These are phyloP conservation scores for Fusarium aywerte DNA, from an alignment of 2,329 filamentous ascomycete genomes.

Conservation along the genomic window DNA sequence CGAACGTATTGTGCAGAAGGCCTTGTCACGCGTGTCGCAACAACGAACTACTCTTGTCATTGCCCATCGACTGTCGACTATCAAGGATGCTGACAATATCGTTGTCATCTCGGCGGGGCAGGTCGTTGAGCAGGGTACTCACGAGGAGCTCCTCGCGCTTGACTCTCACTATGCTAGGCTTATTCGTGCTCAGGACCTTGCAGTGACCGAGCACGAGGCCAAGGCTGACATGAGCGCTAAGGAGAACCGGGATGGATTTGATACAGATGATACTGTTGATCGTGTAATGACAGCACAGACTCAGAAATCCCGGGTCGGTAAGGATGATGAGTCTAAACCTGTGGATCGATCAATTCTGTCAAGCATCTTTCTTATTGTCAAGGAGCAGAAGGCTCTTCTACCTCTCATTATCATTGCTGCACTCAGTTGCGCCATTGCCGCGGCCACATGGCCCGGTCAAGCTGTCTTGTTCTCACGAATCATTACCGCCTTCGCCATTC, in stretches of 20 bases:
- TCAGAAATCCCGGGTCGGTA: background rate
- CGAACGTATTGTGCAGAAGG: slow-evolving; percentile 61
- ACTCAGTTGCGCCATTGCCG: slow-evolving; percentile 20
- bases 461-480: slow-evolving; percentile 49
- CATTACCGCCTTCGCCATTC: slow-evolving; percentile 43
- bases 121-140: slow-evolving; percentile 42
- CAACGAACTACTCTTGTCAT: slow-evolving; percentile 70
- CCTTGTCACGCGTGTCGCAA: slow-evolving; percentile 61
- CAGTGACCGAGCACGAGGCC: background rate
- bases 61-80: slow-evolving; percentile 62
- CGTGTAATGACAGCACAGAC: slow-evolving; percentile 12
- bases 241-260: background rate
- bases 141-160: slow-evolving; percentile 23
- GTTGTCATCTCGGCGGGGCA: slow-evolving; percentile 37
- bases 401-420: slow-evolving; percentile 7
- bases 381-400: slow-evolving; percentile 25
- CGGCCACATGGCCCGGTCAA: slow-evolving; percentile 48
- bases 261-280: background rate
- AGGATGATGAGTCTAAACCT: fast-evolving
- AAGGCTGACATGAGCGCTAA: background rate
- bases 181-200: slow-evolving; percentile 36
- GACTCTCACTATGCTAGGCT: slow-evolving; percentile 36
- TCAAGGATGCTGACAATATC: slow-evolving; percentile 45
- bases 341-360: slow-evolving; percentile 15
- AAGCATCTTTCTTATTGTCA: slow-evolving; percentile 24